Evolutionary conservation across 2,329 filamentous ascomycete species (phyloP), one percentile per base, ranked within the genome.

Genomic region (Didymella arachidicola): DNA sequence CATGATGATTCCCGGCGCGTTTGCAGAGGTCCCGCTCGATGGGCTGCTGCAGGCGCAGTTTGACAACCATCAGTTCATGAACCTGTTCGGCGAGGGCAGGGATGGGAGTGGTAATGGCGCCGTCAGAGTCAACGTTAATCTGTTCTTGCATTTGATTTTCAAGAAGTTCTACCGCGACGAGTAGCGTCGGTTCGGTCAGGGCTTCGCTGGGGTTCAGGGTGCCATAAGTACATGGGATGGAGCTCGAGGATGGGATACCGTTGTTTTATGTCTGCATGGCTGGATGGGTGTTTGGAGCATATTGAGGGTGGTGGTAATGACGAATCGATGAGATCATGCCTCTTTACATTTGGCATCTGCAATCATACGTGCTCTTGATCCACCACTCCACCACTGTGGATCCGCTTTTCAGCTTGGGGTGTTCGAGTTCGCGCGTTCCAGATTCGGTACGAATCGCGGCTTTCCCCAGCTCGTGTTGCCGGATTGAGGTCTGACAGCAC

Each of bases 41-140:
- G 94, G 97, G 71, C 82, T 99, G 63, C 82, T 99, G 71, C 93
- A 97, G 79, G 94, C 95, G 50, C 96, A 99, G 79, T 99, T 97
- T 76, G 95, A 98, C 79, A 93, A 95, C 67, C 91, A 93, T 70
- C 93, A 97, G 79, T 97, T 96, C 77, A 93, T 98, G 87, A 93
- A 92, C 72, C 83, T 98, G 60, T 99, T 99, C 72, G 77, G 74
- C 3, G 76, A 76, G 44, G 69, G 60, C 30, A 57, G 54, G 48
- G 56, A 67, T 50, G 62, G 67, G 47, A 53, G 60, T 26, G 64
- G 68, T 3, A 62, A 68, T 45, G 71, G 79, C 0, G 74, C 76
- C 63, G 83, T 97, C 74, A 89, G 90, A 79, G 85, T 99, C 72
- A 98, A 98, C 78, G 95, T 99, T 72, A 99, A 99, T 81, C 79